Conservation (phyloP, 2,329 filamentous ascomycete genomes). For the Volutella citrinella region DNA sequence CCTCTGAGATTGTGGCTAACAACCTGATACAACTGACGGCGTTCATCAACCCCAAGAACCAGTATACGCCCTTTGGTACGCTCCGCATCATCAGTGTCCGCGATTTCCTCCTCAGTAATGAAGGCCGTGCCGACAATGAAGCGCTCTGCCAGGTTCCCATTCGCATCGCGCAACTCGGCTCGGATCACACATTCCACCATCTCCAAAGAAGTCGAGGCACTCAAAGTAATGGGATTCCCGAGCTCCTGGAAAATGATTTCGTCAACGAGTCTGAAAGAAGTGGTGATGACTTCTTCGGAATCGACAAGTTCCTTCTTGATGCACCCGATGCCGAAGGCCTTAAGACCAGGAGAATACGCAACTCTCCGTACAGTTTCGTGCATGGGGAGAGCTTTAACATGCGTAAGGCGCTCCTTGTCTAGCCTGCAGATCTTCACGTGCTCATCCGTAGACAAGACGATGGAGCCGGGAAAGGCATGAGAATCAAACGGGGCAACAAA, state of each 20-base stretch:
- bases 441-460: conserved; percentile 74
- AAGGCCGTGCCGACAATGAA: conserved; percentile 92
- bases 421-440: conserved; percentile 78
- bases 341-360: conserved; percentile 76
- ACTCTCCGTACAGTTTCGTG: conserved; percentile 82
- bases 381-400: conserved; percentile 77
- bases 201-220: conserved; percentile 52
- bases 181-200: conserved; percentile 82
- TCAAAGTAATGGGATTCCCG: conserved; percentile 64
- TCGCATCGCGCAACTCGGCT: conserved; percentile 62
- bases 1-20: conserved; percentile 69
- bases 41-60: conserved; percentile 76
- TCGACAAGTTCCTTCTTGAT: conserved; percentile 70
- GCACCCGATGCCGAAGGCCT: conserved; percentile 83
- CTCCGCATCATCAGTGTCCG: conserved; percentile 44
- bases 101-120: conserved; percentile 57
- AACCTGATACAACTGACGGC: conserved; percentile 70
- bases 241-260: conserved; percentile 83
- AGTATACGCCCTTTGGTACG: conserved; percentile 73
- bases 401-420: conserved; percentile 81
- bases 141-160: conserved; percentile 62
- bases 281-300: conserved; percentile 72
- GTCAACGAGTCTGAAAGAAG: conserved; percentile 85
- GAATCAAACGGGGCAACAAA: conserved; percentile 81
- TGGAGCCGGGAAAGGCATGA: conserved; percentile 74